These are phyloP conservation scores for Mortierella sp. DNA, from an alignment of 371 early-diverging fungal genomes.

Conservation along the genomic window DNA sequence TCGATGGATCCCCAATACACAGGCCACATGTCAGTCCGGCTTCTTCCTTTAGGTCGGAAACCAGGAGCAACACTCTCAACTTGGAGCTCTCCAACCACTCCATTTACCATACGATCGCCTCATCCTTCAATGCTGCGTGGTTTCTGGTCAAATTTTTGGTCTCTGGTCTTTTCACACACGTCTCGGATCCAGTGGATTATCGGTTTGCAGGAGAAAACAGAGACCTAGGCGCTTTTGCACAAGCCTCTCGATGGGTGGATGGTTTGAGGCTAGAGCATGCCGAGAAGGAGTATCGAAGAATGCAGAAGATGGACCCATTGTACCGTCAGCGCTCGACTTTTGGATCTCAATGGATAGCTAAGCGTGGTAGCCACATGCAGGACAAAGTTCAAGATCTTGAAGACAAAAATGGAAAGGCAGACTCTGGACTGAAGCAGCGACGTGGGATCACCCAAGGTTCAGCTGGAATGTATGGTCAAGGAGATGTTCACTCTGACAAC, in stretches of 20 bases:
- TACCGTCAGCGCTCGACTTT: conserved; percentile 11
- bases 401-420: conserved; percentile 1
- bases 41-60: conserved; percentile 45
- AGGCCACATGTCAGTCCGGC: conserved; percentile 25
- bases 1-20: conserved; percentile 1
- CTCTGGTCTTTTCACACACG: conserved; percentile 47
- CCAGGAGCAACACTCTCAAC: conserved; percentile 26
- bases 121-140: conserved; percentile 40
- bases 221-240: conserved; percentile 48
- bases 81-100: conserved; percentile 51
- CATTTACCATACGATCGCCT: conserved; percentile 41
- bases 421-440: conserved; percentile 4
- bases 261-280: conserved; percentile 49
- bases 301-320: conserved; percentile 7
- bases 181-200: conserved; percentile 49
- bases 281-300: conserved; percentile 33
- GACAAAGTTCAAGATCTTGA: conserved; percentile 22
- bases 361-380: conserved; percentile 5
- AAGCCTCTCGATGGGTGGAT: conserved; percentile 52
- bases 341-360: conserved; percentile 10
- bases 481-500: conserved; percentile 17
- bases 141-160: conserved; percentile 37
- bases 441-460: conserved; percentile 17
- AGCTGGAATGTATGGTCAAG: conserved; percentile 16
- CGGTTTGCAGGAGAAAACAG: conserved; percentile 51